Base-by-base conservation (phyloP, 495 filamentous ascomycete species). In the Trichoderma virens region DNA sequence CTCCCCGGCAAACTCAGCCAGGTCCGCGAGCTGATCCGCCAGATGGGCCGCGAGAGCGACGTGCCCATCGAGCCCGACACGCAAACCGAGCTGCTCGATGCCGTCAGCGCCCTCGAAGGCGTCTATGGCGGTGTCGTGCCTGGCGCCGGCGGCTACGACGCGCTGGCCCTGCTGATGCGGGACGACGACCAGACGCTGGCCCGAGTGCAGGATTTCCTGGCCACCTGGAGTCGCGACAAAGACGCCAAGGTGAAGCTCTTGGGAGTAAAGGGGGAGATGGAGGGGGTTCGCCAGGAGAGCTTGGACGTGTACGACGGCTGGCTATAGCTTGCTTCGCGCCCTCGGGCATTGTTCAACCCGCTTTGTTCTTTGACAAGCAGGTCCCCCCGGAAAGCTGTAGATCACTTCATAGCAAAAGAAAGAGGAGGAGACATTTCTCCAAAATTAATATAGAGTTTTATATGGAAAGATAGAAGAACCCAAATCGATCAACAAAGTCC, bases 121-220 rank as follows among this genome's bases (percentile, higher is more conserved):
- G 91, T 98, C 7, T 81, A 91, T 63, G 94, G 91, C 1, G 93
- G 92, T 9, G 91, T 98, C 3, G 95, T 97, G 0, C 94, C 94
- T 5, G 94, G 94, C 2, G 94, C 94, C 7, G 94, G 94, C 31
- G 94, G 94, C 3, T 97, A 89, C 71, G 94, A 98, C 83, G 94
- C 94, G 5, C 82, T 96, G 66, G 91, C 86, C 6, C 69, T 98
- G 61, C 72, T 98, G 65, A 81, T 95, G 43, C 83, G 80, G 67
- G 91, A 98, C 71, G 85, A 90, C 64, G 81, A 80, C 20, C 79
- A 82, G 32, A 91, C 91, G 18, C 75, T 90, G 63, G 69, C 70
- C n/a, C 75, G 79, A 61, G 71, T 98, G 51, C 80, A 83, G 62
- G 76, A 78, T 31, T 85, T 90, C 30, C 75, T 96, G 66, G 76